A percentile compares a stretch with the other conserved stretches of the same genome.
Conservation (phyloP, 2,329 filamentous ascomycete genomes). For the Apiospora sp. region DNA sequence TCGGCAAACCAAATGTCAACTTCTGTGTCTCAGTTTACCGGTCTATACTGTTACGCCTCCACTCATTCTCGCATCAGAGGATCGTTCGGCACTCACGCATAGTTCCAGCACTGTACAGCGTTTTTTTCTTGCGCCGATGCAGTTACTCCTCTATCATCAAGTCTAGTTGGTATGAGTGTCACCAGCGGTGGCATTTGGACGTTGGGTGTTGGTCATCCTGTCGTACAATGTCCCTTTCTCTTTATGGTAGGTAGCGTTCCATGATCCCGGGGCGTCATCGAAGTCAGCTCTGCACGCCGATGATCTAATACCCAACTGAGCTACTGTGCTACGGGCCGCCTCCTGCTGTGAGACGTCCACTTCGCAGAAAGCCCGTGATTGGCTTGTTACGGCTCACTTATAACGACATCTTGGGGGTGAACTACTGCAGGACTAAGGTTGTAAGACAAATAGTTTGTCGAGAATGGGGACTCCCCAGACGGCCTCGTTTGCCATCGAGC, state of each 20-base stretch:
- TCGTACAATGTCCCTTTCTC: background rate
- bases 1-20: background rate
- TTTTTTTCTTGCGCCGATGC: background rate
- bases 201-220: background rate
- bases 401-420: background rate
- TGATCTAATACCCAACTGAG: background rate
- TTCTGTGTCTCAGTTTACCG: background rate
- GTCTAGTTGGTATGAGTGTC: background rate
- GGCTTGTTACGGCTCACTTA: background rate
- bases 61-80: background rate
- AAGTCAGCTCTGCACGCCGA: background rate
- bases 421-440: background rate
- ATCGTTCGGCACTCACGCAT: background rate
- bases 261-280: background rate
- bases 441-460: background rate
- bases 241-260: background rate
- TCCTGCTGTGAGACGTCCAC: background rate
- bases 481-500: background rate
- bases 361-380: background rate
- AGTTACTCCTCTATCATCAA: background rate
- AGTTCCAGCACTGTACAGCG: background rate
- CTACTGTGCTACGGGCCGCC: background rate
- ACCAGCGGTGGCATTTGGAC: background rate
- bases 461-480: background rate
- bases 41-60: background rate